Conservation (phyloP, 495 filamentous ascomycete species). For the Xylaria venustula region DNA sequence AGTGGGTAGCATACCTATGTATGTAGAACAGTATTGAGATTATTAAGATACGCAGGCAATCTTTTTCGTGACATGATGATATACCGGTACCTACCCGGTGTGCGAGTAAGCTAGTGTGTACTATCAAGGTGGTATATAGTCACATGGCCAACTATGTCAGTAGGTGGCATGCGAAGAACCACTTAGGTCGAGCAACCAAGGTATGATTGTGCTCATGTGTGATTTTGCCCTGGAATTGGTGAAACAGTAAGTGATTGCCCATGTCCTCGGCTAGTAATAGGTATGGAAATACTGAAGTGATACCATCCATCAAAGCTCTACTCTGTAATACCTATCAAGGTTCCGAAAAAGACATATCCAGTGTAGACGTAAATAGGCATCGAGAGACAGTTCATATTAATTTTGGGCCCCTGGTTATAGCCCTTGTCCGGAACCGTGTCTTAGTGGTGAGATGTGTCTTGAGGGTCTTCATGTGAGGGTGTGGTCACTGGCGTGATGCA, state of each 20-base stretch:
- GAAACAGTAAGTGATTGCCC: neutral
- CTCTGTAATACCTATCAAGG: no score
- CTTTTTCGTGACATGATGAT: neutral
- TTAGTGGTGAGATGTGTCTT: neutral
- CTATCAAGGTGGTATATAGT: no score
- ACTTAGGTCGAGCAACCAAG: neutral
- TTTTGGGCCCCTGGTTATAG: neutral
- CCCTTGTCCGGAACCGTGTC: neutral
- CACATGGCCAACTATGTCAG: neutral
- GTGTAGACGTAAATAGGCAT: no score
- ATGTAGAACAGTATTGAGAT: no score
- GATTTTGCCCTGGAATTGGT: neutral
- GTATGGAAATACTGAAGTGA: no score
- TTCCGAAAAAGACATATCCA: neutral
- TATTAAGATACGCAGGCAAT: no score
- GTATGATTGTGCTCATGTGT: neutral
- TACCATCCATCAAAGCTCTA: neutral
- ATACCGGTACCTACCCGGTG: neutral
- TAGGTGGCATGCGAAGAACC: neutral
- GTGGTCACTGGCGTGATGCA: constrained; percentile 3
- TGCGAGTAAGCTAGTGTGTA: neutral
- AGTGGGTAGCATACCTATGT: no score
- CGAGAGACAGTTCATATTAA: no score
- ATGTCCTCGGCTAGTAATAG: neutral
- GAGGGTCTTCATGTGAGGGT: neutral